A percentile compares a stretch with the other conserved stretches of the same genome.
phyloP scores from a whole-genome alignment of 305 asterid genomes.

The Solanum chacoense region DNA sequence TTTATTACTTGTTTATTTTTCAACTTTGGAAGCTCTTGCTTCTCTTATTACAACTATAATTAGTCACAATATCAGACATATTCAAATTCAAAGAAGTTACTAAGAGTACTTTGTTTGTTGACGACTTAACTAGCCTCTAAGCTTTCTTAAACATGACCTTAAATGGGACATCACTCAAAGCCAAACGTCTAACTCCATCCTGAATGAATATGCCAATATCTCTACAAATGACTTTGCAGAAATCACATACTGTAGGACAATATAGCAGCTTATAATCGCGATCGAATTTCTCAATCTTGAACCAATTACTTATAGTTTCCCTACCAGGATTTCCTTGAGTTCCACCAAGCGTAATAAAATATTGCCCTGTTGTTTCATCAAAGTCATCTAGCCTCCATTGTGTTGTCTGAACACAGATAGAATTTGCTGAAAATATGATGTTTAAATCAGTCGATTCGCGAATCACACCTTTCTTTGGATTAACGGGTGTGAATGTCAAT shows the following conservation, averaged over 20 bases:
- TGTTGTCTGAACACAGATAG: constrained; percentile 2
- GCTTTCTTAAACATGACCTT: constrained; percentile 13
- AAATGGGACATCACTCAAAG: constrained; percentile 15
- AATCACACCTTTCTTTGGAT: not conserved
- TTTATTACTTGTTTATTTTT: not conserved
- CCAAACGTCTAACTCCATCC: constrained; percentile 13
- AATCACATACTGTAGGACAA: constrained; percentile 21
- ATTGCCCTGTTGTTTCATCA: not conserved
- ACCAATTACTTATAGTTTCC: constrained; percentile 20
- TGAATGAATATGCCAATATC: constrained; percentile 12
- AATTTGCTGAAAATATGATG: constrained; percentile 6
- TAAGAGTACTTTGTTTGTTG: not conserved
- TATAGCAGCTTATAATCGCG: constrained; percentile 13
- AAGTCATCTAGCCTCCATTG: constrained; percentile 23
- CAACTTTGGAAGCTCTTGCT: not conserved
- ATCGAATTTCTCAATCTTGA: constrained; percentile 20
- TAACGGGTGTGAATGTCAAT: constrained; percentile 9
- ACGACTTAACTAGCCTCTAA: not conserved
- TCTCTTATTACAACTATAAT: not conserved
- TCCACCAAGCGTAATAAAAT: constrained; percentile 12
- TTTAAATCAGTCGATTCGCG: constrained; percentile 15
- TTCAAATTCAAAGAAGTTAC: not conserved
- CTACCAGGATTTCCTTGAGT: constrained; percentile 22
- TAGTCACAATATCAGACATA: not conserved
- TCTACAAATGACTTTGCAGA: constrained; percentile 13